These are phyloP conservation scores for Alternaria sp. DNA, from an alignment of 2,329 filamentous ascomycete species.

Conservation along the genomic window DNA sequence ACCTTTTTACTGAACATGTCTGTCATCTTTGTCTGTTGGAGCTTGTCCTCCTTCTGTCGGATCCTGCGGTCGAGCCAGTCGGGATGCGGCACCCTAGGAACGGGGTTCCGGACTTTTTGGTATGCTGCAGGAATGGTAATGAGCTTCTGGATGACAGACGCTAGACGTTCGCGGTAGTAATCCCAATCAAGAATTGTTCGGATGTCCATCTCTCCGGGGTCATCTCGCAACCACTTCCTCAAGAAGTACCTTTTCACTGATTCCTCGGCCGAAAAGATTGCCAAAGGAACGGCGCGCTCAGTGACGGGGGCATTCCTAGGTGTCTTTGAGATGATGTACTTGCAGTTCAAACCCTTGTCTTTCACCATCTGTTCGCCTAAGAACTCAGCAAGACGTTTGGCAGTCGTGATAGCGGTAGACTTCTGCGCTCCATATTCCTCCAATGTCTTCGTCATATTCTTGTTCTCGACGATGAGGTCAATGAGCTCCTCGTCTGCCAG, in stretches of 20 bases:
- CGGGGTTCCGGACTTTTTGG: slow-evolving; percentile 93
- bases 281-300: slow-evolving; percentile 90
- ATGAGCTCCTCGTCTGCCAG: slow-evolving; percentile 96
- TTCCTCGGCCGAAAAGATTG: slow-evolving; percentile 95
- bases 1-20: slow-evolving; percentile 83
- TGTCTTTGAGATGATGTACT: slow-evolving; percentile 94
- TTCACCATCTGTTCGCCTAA: slow-evolving; percentile 98
- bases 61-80: slow-evolving; percentile 97
- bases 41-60: slow-evolving; percentile 92
- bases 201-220: slow-evolving; percentile 89
- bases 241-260: slow-evolving; percentile 87
- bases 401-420: slow-evolving; percentile 98
- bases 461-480: slow-evolving; percentile 99
- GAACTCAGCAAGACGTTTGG: slow-evolving; percentile 93
- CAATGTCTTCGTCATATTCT: slow-evolving; percentile 95
- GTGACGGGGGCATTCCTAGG: slow-evolving; percentile 92
- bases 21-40: slow-evolving; percentile 99
- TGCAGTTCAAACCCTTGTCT: slow-evolving; percentile 98
- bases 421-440: slow-evolving; percentile 97
- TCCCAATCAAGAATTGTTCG: slow-evolving; percentile 92
- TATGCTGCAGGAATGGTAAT: slow-evolving; percentile 98
- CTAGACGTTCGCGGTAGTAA: slow-evolving; percentile 94
- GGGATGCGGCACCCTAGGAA: slow-evolving; percentile 90
- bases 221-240: slow-evolving; percentile 94
- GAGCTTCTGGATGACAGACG: slow-evolving; percentile 97